phyloP scores from a whole-genome alignment of 2,329 filamentous ascomycete species.

The Monosporascus ibericus region DNA sequence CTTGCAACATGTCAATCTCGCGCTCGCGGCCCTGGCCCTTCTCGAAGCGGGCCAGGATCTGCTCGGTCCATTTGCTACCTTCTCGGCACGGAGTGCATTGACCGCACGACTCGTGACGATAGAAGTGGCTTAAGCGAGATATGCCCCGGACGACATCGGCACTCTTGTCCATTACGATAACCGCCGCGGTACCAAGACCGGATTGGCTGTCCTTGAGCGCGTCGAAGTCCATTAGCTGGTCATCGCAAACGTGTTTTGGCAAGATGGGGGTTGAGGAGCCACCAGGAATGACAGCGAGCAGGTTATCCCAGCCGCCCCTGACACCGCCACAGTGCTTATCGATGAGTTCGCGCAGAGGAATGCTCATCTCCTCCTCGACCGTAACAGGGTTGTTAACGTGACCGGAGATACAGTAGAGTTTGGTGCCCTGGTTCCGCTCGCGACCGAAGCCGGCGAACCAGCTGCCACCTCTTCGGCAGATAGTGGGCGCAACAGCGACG shows the following conservation, averaged over 20 bases:
- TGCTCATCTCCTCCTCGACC: conserved; percentile 99
- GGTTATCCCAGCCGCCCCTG: conserved; percentile 94
- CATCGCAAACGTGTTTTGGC: conserved; percentile 82
- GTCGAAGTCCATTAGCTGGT: conserved; percentile 98
- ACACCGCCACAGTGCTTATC: conserved; percentile 98
- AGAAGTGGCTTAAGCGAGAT: conserved; percentile 88
- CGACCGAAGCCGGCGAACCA: conserved; percentile 96
- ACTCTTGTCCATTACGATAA: conserved; percentile 99
- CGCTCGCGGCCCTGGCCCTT: conserved; percentile 80
- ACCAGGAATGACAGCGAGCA: conserved; percentile 90
- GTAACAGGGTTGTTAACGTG: conserved; percentile 98
- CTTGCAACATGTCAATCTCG: conserved; percentile 99
- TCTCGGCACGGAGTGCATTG: conserved; percentile 99
- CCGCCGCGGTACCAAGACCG: conserved; percentile 91
- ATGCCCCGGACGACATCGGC: conserved; percentile 94
- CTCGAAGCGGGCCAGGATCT: conserved; percentile 97
- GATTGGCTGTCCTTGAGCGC: conserved; percentile 96
- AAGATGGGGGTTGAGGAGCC: conserved; percentile 95
- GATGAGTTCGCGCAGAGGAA: conserved; percentile 90
- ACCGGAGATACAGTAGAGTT: conserved; percentile 96
- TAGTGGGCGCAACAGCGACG: conserved; percentile 89
- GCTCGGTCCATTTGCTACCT: conserved; percentile 97
- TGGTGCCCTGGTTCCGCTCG: conserved; percentile 93
- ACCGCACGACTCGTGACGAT: conserved; percentile 96
- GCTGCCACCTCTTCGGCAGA: conserved; percentile 81